Percentiles rank a stretch among this genome's conserved stretches.
Evolutionary conservation across 2,329 filamentous ascomycete species (phyloP).

Genomic region (Penicillium sp.): DNA sequence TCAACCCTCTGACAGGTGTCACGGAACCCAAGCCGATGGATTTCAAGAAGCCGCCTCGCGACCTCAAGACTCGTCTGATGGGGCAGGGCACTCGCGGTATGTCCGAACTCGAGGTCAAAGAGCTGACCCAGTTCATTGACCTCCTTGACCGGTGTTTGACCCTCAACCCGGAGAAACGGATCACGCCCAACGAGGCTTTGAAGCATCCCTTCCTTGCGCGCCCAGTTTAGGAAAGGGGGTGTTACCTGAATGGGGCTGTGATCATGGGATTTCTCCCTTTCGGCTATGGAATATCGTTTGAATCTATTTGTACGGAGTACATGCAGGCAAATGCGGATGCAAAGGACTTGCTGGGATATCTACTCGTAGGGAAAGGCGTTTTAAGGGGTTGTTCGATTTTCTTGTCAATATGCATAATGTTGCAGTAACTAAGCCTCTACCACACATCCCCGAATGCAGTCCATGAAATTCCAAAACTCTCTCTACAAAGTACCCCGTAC

Average conservation of each 20-base stretch:
- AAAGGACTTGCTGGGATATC: background rate
- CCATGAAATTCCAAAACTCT: background rate
- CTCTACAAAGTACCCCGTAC: too few species aligned
- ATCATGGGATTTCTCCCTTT: background rate
- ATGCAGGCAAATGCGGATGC: background rate
- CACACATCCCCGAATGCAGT: background rate
- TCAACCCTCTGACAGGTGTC: slow-evolving; percentile 84
- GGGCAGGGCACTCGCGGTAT: slow-evolving; percentile 71
- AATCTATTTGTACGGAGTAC: background rate
- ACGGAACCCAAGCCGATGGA: slow-evolving; percentile 54
- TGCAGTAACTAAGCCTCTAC: background rate
- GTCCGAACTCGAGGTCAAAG: slow-evolving; percentile 71
- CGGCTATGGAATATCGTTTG: background rate
- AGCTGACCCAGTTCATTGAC: slow-evolving; percentile 82
- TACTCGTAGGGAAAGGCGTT: background rate
- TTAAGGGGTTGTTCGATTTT: background rate
- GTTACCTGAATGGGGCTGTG: background rate
- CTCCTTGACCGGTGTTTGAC: slow-evolving; percentile 84
- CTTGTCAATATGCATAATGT: background rate
- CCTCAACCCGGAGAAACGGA: slow-evolving; percentile 89
- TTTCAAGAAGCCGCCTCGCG: slow-evolving; percentile 70
- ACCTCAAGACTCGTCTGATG: slow-evolving; percentile 78
- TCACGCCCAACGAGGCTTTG: slow-evolving; percentile 82
- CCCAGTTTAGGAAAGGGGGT: slow-evolving; percentile 21
- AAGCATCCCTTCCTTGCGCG: slow-evolving; percentile 81